Evolutionary conservation across 495 filamentous ascomycete genomes (phyloP).

Genomic region (Talaromyces borbonicus): DNA sequence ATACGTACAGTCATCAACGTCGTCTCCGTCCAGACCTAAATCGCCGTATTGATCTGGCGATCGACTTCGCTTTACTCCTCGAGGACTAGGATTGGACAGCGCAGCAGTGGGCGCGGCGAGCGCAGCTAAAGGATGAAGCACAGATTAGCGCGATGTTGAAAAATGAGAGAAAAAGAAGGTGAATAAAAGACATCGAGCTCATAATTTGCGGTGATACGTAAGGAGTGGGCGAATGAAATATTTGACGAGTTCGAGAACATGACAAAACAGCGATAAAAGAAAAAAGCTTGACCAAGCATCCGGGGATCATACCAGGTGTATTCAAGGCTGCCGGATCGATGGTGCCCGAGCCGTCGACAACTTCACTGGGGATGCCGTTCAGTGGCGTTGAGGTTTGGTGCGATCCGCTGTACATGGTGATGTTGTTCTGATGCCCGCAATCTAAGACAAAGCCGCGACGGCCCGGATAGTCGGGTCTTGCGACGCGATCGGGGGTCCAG

Average conservation of each 20-base stretch:
- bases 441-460: slow-evolving; percentile 14
- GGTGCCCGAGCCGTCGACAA: slow-evolving; percentile 64
- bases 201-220: too few species aligned
- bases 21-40: slow-evolving; percentile 47
- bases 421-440: slow-evolving; percentile 15
- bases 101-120: slow-evolving; percentile 35
- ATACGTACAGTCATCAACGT: slow-evolving; percentile 78
- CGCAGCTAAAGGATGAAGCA: slow-evolving; percentile 29
- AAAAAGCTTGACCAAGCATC: slow-evolving; percentile 8
- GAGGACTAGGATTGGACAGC: slow-evolving; percentile 44
- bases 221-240: too few species aligned
- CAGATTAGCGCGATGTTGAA: slow-evolving; percentile 17
- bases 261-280: too few species aligned
- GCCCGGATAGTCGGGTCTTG: slow-evolving; percentile 15
- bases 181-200: background rate
- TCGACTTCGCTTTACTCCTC: slow-evolving; percentile 87
- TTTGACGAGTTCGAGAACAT: too few species aligned
- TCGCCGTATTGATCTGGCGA: slow-evolving; percentile 68
- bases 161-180: slow-evolving; percentile 3
- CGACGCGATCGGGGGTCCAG: slow-evolving; percentile 26
- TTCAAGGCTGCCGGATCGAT: slow-evolving; percentile 73
- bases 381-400: slow-evolving; percentile 39
- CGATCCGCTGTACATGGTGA: slow-evolving; percentile 50
- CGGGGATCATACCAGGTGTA: slow-evolving; percentile 43
- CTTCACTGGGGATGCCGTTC: slow-evolving; percentile 52